phyloP scores from a whole-genome alignment of 73 alveolate genomes.

The Paramecium pentaurelia region DNA sequence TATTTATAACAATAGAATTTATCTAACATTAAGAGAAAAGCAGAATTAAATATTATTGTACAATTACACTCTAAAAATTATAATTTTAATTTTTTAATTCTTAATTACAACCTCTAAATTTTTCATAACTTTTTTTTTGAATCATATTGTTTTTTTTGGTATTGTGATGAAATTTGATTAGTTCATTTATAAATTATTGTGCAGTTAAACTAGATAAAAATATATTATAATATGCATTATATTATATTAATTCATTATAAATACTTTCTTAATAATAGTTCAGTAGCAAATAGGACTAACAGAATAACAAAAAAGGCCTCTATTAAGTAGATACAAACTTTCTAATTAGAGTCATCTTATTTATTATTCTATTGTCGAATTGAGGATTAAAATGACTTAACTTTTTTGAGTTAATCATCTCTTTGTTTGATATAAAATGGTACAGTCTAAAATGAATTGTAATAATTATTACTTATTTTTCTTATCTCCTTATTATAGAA shows the following conservation, averaged over 20 bases:
- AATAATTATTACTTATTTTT: neutral
- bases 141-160: neutral
- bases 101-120: too few species aligned
- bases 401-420: neutral
- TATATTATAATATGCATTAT: neutral
- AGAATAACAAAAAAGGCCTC: neutral
- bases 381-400: neutral
- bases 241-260: neutral
- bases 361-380: neutral
- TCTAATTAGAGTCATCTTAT: neutral
- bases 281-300: neutral
- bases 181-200: neutral
- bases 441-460: neutral
- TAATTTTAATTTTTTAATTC: too few species aligned
- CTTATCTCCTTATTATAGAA: neutral
- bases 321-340: neutral
- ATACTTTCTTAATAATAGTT: neutral
- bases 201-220: neutral
- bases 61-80: too few species aligned
- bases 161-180: too few species aligned
- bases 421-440: neutral
- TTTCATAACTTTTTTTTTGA: neutral
- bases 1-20: too few species aligned
- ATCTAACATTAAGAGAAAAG: too few species aligned
- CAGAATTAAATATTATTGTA: too few species aligned